Conservation (phyloP, 495 filamentous ascomycete genomes). For the Hypoxylon subgilvum region DNA sequence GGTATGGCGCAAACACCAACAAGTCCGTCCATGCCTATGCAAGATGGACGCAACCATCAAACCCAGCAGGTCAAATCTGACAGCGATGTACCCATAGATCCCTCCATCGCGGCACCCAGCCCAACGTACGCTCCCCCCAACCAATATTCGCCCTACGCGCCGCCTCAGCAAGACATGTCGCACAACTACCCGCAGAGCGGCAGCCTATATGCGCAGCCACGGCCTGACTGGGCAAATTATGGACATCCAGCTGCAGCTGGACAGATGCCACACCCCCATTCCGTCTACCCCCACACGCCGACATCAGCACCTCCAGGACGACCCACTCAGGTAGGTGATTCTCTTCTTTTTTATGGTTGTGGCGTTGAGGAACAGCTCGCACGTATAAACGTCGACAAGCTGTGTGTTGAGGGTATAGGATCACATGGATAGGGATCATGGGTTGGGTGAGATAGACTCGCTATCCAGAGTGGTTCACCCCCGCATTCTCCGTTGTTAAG, state of each 20-base stretch:
- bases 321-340: conserved; percentile 72
- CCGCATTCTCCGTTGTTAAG: too few species aligned
- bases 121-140: conserved; percentile 81
- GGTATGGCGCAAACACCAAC: conserved; percentile 92
- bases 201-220: conserved; percentile 68
- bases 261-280: conserved; percentile 55
- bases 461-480: too few species aligned
- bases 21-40: conserved; percentile 90
- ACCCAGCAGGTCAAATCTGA: conserved; percentile 83
- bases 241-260: conserved; percentile 60
- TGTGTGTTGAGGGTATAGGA: too few species aligned
- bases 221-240: conserved; percentile 84
- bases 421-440: not conserved
- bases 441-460: not conserved
- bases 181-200: conserved; percentile 67
- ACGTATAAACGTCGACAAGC: not conserved
- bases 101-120: conserved; percentile 90
- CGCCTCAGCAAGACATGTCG: conserved; percentile 82
- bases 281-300: conserved; percentile 62
- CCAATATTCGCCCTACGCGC: conserved; percentile 80
- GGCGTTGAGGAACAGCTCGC: not conserved
- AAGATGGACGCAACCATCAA: conserved; percentile 74
- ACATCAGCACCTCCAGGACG: conserved; percentile 61
- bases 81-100: conserved; percentile 98
- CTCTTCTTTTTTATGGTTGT: conserved; percentile 39